Evolutionary conservation across 179 eudicot species (phyloP), one percentile per base, ranked within the genome.

Genomic region (Vitellaria paradoxa): DNA sequence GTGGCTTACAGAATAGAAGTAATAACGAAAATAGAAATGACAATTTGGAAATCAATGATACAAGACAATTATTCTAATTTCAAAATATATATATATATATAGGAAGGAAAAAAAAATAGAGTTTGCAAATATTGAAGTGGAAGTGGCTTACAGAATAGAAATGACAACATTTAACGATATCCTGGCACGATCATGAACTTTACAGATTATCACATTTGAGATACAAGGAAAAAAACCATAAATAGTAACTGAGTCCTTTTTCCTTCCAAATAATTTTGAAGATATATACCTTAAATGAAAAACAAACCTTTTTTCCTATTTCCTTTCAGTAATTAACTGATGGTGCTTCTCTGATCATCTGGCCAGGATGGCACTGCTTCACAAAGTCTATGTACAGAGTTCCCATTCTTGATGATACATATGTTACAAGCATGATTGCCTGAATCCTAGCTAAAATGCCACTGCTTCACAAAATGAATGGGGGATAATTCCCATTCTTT

Each of bases 251-350:
- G 49, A n/a, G 59, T 49, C 73, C 57, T 8, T 69, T 49, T 47
- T 15, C 46, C 53, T 20, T 57, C 59, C 20, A 42, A 45, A 8
- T 5, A 45, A 3, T 17, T 37, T 45, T 67, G 52, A 42, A 45
- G 53, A 68, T n/a, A 46, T 50, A 1, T 13, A 10, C 12, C 45
- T 68, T 68, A n/a, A 68, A 37, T 37, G 42, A n/a, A 20, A 68
- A 68, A 68, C 6, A 47, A 68, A n/a, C 6, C 2, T 20, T 20
- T 68, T 70, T 13, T 6, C 40, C 26, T 42, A 42, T 69, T 69
- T 67, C 5, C 21, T 42, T 70, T 70, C 59, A 24, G 40, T 70
- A 50, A 70, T 47, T 50, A 70, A 23, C 40, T 50, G 40, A 70
- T 70, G 73, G 42, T 70, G 73, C 59, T 70, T 20, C 42, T 50